These are phyloP conservation scores for Chaetomiaceae sp. DNA, from an alignment of 2,329 filamentous ascomycete species.

Conservation along the genomic window DNA sequence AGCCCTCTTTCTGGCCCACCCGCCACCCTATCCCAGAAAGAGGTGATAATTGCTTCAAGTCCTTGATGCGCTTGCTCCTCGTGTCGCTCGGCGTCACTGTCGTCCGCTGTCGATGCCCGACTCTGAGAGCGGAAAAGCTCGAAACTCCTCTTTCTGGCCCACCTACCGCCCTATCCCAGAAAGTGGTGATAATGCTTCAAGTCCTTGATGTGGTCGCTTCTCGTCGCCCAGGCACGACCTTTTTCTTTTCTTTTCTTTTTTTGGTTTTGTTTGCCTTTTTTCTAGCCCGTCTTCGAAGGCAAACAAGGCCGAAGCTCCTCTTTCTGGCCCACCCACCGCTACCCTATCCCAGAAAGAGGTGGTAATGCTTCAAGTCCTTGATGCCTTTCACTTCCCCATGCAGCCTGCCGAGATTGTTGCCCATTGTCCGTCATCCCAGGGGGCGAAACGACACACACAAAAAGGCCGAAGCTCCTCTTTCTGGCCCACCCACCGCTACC, in stretches of 20 bases:
- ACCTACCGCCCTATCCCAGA: constrained; percentile 18
- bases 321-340: constrained; percentile 17
- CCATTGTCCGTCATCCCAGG: too few species aligned
- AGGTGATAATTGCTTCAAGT: too few species aligned
- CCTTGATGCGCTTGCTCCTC: too few species aligned
- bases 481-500: constrained; percentile 19
- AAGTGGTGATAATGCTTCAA: constrained; percentile 1
- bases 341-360: constrained; percentile 16
- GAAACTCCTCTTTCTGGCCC: constrained; percentile 13
- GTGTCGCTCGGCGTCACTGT: too few species aligned
- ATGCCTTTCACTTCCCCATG: too few species aligned
- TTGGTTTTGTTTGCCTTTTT: too few species aligned
- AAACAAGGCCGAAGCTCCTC: background rate
- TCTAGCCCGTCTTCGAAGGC: too few species aligned
- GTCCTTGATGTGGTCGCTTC: too few species aligned
- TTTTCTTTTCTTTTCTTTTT: too few species aligned
- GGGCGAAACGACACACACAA: background rate
- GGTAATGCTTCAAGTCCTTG: background rate
- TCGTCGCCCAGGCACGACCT: too few species aligned
- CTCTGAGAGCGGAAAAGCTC: constrained; percentile 2
- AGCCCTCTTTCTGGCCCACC: constrained; percentile 16
- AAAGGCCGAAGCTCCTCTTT: constrained; percentile 8
- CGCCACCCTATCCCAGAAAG: constrained; percentile 18
- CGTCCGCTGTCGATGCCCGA: too few species aligned
- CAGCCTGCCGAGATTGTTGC: too few species aligned